Percentiles rank a stretch among this genome's conserved stretches.
phyloP scores from a whole-genome alignment of 768 basidiomycete genomes.

The Suillus decipiens region DNA sequence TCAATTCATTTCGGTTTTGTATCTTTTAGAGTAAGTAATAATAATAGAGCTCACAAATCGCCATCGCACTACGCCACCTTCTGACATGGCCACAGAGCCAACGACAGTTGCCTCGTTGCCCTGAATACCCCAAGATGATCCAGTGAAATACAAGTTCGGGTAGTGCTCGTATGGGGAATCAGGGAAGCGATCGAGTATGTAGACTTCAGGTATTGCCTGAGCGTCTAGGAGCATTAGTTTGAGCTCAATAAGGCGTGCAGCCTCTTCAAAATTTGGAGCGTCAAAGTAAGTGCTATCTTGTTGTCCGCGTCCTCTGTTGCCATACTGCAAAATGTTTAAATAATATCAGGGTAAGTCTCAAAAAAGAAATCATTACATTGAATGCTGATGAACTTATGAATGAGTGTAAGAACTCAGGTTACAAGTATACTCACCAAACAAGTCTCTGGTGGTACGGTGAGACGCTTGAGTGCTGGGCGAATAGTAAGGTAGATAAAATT shows the following conservation, averaged over 20 bases:
- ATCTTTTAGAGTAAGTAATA: background rate
- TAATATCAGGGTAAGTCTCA: constrained; percentile 3
- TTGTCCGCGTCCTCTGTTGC: constrained; percentile 27
- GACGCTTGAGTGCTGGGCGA: constrained; percentile 32
- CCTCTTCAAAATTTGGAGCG: constrained; percentile 58
- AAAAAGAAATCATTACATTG: constrained; percentile 40
- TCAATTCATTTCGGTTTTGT: constrained; percentile 15
- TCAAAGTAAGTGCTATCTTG: constrained; percentile 47
- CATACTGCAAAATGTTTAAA: constrained; percentile 17
- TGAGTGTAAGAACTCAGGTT: background rate
- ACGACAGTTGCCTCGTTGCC: constrained; percentile 47
- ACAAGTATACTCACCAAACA: constrained; percentile 21
- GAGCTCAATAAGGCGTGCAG: constrained; percentile 62
- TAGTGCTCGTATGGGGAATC: constrained; percentile 30
- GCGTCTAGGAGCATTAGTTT: constrained; percentile 48
- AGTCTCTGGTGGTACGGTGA: constrained; percentile 20
- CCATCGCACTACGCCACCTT: constrained; percentile 52
- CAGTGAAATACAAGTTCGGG: constrained; percentile 50
- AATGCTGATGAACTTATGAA: constrained; percentile 39
- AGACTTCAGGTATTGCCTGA: constrained; percentile 22
- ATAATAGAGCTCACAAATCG: constrained; percentile 50
- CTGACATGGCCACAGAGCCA: constrained; percentile 51
- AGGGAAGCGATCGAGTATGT: constrained; percentile 24
- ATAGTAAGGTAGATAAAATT: constrained; percentile 36
- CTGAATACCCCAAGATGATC: constrained; percentile 44